Evolutionary conservation across 2,329 filamentous ascomycete genomes (phyloP).

Genomic region (Fusarium pseudocircinatum): DNA sequence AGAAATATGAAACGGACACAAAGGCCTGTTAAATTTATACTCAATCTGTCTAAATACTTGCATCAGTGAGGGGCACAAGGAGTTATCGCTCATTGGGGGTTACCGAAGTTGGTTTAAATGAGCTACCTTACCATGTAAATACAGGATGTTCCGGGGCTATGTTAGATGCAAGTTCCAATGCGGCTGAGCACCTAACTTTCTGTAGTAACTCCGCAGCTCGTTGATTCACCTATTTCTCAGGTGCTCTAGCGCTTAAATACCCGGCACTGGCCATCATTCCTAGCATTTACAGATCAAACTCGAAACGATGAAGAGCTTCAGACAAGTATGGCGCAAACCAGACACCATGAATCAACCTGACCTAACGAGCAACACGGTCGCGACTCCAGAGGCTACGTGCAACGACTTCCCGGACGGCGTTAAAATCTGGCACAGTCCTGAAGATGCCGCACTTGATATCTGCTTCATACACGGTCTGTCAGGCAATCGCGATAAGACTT

Average conservation of each 20-base stretch:
- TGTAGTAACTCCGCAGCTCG: not conserved
- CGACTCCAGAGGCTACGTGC: fast-evolving
- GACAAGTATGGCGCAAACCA: not conserved
- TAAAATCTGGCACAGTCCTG: not conserved
- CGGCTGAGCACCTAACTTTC: not conserved
- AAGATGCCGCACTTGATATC: not conserved
- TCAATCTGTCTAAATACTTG: too few relatives aligned
- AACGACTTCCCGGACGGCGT: not conserved
- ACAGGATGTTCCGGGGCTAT: not conserved
- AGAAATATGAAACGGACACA: too few relatives aligned
- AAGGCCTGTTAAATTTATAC: too few relatives aligned
- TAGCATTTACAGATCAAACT: fast-evolving
- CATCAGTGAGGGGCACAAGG: too few relatives aligned
- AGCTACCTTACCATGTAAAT: not conserved
- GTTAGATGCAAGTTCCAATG: not conserved
- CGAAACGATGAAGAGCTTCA: not conserved
- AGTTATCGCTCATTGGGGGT: not conserved
- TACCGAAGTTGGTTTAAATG: not conserved
- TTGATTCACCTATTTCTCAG: not conserved
- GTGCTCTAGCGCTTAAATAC: not conserved
- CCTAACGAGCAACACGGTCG: too few relatives aligned
- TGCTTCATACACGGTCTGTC: not conserved
- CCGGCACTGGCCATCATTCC: fast-evolving
- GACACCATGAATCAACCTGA: too few relatives aligned
- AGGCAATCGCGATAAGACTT: not conserved